Percentiles rank a stretch among this genome's conserved stretches.
Evolutionary conservation across 331 rosid species (phyloP).

Genomic region (Quercus tomentella): DNA sequence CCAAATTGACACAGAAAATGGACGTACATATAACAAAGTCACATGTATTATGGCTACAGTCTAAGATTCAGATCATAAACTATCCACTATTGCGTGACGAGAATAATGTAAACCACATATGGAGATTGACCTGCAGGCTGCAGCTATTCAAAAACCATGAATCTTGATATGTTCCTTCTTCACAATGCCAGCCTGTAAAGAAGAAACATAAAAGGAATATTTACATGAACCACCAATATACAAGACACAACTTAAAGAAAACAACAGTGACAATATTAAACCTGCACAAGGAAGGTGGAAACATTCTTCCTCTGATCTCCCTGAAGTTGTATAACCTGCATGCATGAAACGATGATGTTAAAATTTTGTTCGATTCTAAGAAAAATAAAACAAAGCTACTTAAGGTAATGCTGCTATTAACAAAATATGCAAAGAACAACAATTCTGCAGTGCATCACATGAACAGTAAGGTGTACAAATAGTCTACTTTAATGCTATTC

Average conservation of each 20-base stretch:
- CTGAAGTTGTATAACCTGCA: slow-evolving; percentile 61
- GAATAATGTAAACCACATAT: slow-evolving; percentile 14
- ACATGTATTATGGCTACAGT: slow-evolving; percentile 2
- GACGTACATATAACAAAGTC: background rate
- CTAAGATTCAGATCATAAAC: slow-evolving; percentile 23
- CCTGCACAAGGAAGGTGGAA: slow-evolving; percentile 61
- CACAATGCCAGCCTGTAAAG: slow-evolving; percentile 60
- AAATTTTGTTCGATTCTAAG: background rate
- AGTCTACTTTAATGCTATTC: background rate
- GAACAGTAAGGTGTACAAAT: background rate
- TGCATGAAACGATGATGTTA: slow-evolving; percentile 3
- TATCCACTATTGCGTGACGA: slow-evolving; percentile 8
- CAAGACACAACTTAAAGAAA: background rate
- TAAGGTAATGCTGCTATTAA: background rate
- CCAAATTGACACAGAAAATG: slow-evolving; percentile 4
- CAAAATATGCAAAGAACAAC: background rate
- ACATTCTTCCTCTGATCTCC: slow-evolving; percentile 61
- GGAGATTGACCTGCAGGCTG: slow-evolving; percentile 15
- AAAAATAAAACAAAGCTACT: background rate
- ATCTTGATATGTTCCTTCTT: slow-evolving; percentile 82
- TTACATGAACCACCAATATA: background rate
- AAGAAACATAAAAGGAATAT: slow-evolving; percentile 5
- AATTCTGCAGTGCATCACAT: background rate
- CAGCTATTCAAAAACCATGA: slow-evolving; percentile 63
- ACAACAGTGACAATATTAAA: slow-evolving; percentile 4